These are phyloP conservation scores for Saraca asoca DNA, from an alignment of 331 rosid species.

Conservation along the genomic window DNA sequence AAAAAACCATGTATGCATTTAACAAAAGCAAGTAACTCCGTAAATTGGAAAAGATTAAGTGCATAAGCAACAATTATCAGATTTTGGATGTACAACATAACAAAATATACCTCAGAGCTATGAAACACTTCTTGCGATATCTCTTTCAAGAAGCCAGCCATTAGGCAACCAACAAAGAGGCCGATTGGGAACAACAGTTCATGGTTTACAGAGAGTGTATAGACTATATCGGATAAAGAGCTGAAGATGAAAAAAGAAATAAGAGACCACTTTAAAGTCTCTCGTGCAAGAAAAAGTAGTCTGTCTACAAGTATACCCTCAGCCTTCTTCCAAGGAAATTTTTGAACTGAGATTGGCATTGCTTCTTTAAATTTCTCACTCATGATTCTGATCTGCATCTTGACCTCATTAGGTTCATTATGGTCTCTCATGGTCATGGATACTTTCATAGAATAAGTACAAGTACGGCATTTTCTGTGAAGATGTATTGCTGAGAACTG, in stretches of 20 bases:
- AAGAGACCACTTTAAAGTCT: constrained; percentile 47
- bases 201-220: constrained; percentile 38
- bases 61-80: neutral
- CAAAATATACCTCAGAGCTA: constrained; percentile 35
- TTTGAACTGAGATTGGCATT: constrained; percentile 41
- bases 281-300: constrained; percentile 34
- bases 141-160: constrained; percentile 49
- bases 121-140: constrained; percentile 40
- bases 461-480: constrained; percentile 24
- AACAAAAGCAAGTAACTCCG: constrained; percentile 12
- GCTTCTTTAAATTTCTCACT: constrained; percentile 39
- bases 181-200: constrained; percentile 47
- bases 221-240: constrained; percentile 43
- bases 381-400: constrained; percentile 35
- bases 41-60: neutral
- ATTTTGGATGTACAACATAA: neutral
- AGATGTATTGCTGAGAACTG: constrained; percentile 28
- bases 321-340: constrained; percentile 52
- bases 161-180: constrained; percentile 46
- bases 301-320: constrained; percentile 38
- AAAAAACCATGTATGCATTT: neutral
- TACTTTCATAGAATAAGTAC: constrained; percentile 35
- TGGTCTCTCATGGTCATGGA: constrained; percentile 39
- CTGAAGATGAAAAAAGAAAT: constrained; percentile 39
- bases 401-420: constrained; percentile 40